Evolutionary conservation across 2,329 filamentous ascomycete genomes (phyloP), one percentile per base, ranked within the genome.

Genomic region (Alternaria alternata): DNA sequence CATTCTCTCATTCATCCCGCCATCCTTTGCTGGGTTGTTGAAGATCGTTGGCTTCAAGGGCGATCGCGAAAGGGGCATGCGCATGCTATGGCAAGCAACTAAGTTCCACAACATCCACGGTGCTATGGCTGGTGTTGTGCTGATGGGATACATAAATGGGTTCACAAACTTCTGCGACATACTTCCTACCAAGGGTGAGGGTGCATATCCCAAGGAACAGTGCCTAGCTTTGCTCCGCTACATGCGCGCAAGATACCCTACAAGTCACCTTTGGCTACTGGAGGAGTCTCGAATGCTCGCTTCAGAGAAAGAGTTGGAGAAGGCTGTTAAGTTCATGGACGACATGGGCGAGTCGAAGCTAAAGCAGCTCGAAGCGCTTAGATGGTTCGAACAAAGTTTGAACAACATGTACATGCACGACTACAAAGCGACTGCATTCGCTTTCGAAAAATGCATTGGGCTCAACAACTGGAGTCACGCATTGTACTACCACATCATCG

Each of bases 41-140:
- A 92, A 90, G 60, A 90, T 98, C 42, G 91, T 97, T 30, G 95
- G 95, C 1, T 98, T 98, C 80, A 89, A 88, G 62, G 95, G 95
- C 32, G 94, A 98, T 75, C 89, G 94, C 43, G 88, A 92, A 63
- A 86, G 90, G 39, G 95, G 94, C 9, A 84, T 97, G 32, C 84
- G 86, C 39, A 91, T 97, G 87, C 87, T 99, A 5, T 99, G 95
- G 95, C 89, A 92, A 75, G 92, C 93, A 12, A 93, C 92, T 22
- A 88, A 89, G 51, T 95, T 94, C 75, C 81, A 89, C 63, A 97
- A 97, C 76, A 87, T 98, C 71, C 96, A 97, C 73, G 94, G 94
- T n/a, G 94, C 92, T 7, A 90, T 98, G 74, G 89, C 94, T 0
- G 92, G 90, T 0, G 84, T 98, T 41, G 86, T 92, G 26, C 82